A percentile compares a stretch with the other conserved stretches of the same genome.
Evolutionary conservation across 106 monocot species (phyloP).

Genomic region (Posidonia australis): DNA sequence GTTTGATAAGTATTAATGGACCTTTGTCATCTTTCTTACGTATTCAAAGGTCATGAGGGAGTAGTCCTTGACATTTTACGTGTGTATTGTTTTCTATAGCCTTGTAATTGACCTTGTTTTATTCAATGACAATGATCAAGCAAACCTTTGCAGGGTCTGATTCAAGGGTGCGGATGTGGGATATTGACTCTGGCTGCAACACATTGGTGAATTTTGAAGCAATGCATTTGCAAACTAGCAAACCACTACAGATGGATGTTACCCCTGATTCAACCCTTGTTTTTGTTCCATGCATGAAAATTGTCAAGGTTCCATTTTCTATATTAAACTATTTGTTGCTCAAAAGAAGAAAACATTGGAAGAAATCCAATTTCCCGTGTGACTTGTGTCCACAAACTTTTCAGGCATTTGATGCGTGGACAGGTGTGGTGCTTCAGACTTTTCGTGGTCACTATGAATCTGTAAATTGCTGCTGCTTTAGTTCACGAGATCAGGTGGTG

Average conservation of each 20-base stretch:
- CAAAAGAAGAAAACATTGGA: slow-evolving; percentile 1
- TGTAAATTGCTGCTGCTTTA: slow-evolving; percentile 76
- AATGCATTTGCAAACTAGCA: slow-evolving; percentile 58
- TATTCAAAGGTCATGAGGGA: no score
- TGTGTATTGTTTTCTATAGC: neutral
- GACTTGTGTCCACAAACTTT: slow-evolving; percentile 4
- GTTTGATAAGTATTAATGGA: no score
- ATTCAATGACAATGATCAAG: neutral
- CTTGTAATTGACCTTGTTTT: neutral
- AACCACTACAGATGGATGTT: slow-evolving; percentile 56
- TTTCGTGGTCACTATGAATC: slow-evolving; percentile 81
- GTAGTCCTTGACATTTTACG: no score
- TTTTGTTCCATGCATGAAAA: slow-evolving; percentile 80
- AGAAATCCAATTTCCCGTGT: neutral
- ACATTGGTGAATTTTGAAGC: slow-evolving; percentile 85
- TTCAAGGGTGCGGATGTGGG: slow-evolving; percentile 86
- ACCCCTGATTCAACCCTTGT: slow-evolving; percentile 61
- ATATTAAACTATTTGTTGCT: neutral
- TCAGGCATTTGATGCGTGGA: slow-evolving; percentile 81
- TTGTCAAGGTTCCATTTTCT: slow-evolving; percentile 43
- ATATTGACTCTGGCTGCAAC: slow-evolving; percentile 84
- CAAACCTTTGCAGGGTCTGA: slow-evolving; percentile 55
- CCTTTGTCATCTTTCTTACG: no score
- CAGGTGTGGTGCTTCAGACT: slow-evolving; percentile 41
- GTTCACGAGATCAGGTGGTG: slow-evolving; percentile 59